Evolutionary conservation across 306 rosid species (phyloP).

Genomic region (Vachellia collinsii): DNA sequence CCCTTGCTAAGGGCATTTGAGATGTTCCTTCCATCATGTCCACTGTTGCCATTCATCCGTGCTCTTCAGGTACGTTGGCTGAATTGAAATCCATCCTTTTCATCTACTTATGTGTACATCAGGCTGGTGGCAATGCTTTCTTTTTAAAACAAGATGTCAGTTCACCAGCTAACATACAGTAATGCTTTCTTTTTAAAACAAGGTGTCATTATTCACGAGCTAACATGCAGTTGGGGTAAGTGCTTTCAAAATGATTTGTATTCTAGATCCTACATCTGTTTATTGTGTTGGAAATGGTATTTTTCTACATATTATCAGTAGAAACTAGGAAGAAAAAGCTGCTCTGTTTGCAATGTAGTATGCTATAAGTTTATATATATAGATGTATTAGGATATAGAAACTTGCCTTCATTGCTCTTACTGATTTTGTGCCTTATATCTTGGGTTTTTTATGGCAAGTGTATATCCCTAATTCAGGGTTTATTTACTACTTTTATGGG

Average conservation of each 20-base stretch:
- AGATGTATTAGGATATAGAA: not conserved
- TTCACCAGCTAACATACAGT: slow-evolving; percentile 4
- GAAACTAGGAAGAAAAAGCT: not conserved
- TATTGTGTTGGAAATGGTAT: not conserved
- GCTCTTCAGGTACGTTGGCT: slow-evolving; percentile 83
- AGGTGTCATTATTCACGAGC: not conserved
- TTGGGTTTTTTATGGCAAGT: not conserved
- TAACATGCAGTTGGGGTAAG: slow-evolving; percentile 2
- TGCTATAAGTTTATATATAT: not conserved
- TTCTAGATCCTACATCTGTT: slow-evolving; percentile 20
- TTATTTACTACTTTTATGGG: not conserved
- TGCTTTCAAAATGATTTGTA: slow-evolving; percentile 16
- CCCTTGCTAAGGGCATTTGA: slow-evolving; percentile 95
- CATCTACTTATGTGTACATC: slow-evolving; percentile 16
- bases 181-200: not conserved
- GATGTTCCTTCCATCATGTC: slow-evolving; percentile 97
- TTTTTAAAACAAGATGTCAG: not conserved
- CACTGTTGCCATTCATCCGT: slow-evolving; percentile 86
- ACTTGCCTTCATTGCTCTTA: not conserved
- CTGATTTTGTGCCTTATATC: not conserved
- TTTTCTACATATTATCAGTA: not conserved
- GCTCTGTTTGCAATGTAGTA: not conserved
- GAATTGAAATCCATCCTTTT: slow-evolving; percentile 34
- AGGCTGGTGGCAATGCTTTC: slow-evolving; percentile 26
- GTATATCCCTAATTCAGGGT: not conserved